Percentiles rank a stretch among this genome's conserved stretches.
Evolutionary conservation across 805 yeast species (phyloP).

Genomic region (Metschnikowia cubensis): DNA sequence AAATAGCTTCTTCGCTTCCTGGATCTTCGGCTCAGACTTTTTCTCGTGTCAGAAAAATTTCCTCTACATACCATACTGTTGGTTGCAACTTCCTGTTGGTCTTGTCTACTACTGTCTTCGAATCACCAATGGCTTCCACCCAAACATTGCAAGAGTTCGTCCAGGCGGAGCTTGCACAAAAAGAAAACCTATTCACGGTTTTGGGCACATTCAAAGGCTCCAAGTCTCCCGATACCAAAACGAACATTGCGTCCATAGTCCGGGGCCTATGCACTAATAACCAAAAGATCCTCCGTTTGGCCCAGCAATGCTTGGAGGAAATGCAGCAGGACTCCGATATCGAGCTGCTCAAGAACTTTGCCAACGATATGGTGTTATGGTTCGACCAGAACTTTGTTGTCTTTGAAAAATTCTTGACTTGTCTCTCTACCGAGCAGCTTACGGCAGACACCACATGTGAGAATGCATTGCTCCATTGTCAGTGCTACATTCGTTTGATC

Average conservation of each 20-base stretch:
- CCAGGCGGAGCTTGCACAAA: conserved; percentile 27
- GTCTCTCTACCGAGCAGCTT: conserved; percentile 15
- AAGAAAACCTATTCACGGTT: conserved; percentile 33
- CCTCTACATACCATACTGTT: no score
- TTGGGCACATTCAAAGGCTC: conserved; percentile 32
- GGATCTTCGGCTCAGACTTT: no score
- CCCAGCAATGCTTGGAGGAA: conserved; percentile 17
- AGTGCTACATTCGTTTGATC: conserved; percentile 28
- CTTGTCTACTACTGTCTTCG: no score
- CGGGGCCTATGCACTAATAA: conserved; percentile 41
- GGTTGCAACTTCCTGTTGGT: no score
- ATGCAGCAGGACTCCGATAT: conserved; percentile 11
- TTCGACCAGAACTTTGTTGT: conserved; percentile 32
- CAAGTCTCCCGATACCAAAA: conserved; percentile 18
- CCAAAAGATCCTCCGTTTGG: conserved; percentile 22
- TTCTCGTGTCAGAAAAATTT: no score
- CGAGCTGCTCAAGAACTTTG: conserved; percentile 31
- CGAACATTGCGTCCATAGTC: conserved; percentile 27
- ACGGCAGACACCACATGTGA: conserved; percentile 20
- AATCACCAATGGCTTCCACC: neutral
- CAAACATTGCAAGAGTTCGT: conserved; percentile 11
- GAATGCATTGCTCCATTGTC: conserved; percentile 31
- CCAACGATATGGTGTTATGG: conserved; percentile 39
- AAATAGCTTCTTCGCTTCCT: neutral
- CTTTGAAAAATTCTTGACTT: conserved; percentile 29